Base-by-base conservation (phyloP, 1,284 basidiomycete genomes). In the Malassezia dermatis region DNA sequence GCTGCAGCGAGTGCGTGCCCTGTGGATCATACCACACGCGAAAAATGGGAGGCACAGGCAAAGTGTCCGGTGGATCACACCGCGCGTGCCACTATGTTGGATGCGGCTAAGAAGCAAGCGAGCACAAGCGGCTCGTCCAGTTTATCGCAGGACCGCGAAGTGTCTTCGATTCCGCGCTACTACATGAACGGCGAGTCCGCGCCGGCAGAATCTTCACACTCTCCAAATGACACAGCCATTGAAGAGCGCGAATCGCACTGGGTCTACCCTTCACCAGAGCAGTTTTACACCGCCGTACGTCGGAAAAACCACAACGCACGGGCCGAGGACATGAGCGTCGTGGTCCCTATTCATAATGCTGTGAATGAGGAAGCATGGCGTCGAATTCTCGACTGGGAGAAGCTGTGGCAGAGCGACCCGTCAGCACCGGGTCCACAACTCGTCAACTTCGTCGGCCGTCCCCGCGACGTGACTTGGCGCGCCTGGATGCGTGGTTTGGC, bases 311-410 rank as follows among this genome's bases (percentile, higher is more conserved):
- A 70, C 44, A 56, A 65, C 70, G 78, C 41, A 4, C 80, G 84
- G 17, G 82, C 84, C 15, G 73, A 80, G 19, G 93, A 96, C 77
- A 96, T 98, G 91, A 83, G 82, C 67, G 86, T 89, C 21, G 85
- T 99, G 65, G 90, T 99, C 7, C 93, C 93, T 7, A 98, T 99
- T 55, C 93, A 99, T 77, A 99, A 98, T 71, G 93, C 93, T 28
- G 94, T 98, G 57, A 99, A 99, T 72, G 94, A 98, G 77, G 84
- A 86, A 58, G 89, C 91, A 3, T 99, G 93, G 93, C 78, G 79
- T 45, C 85, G 94, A 75, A 81, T 99, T 45, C 76, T 90, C 71
- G 82, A 82, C 60, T 99, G 93, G 93, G 93, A 98, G 76, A 76
- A 27, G 3, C 23, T 15, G 8, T 57, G 55, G 42, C 37, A 53